These are phyloP conservation scores for Pistacia atlantica DNA, from an alignment of 345 rosid species.

Conservation along the genomic window DNA sequence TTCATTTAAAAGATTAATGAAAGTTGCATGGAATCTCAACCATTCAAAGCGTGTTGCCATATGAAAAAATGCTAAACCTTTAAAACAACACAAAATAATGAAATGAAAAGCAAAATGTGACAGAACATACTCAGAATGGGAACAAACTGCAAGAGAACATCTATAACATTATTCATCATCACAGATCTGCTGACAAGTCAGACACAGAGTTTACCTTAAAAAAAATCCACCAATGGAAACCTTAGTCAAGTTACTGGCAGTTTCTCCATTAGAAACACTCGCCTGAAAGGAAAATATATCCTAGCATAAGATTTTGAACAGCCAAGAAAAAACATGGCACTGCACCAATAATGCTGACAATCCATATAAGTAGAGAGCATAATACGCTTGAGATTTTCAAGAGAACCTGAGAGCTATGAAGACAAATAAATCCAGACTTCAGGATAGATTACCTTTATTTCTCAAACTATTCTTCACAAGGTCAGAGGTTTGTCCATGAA, in stretches of 20 bases:
- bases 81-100: conserved; percentile 11
- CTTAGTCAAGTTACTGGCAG: conserved; percentile 71
- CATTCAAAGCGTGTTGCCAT: not conserved
- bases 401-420: not conserved
- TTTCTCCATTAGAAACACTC: conserved; percentile 88
- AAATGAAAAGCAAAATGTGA: not conserved
- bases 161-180: not conserved
- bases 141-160: not conserved
- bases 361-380: not conserved
- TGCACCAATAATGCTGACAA: not conserved
- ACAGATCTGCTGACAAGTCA: not conserved
- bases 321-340: not conserved
- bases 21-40: no score
- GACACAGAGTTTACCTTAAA: conserved; percentile 59
- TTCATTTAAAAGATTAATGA: no score
- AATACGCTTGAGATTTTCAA: conserved; percentile 2
- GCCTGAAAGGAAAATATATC: conserved; percentile 58
- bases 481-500: not conserved
- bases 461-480: not conserved
- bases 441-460: not conserved
- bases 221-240: conserved; percentile 79
- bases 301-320: conserved; percentile 22
- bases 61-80: conserved; percentile 12
- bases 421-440: conserved; percentile 5
- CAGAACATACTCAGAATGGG: conserved; percentile 7